phyloP scores from a whole-genome alignment of 441 rosid species.

The Syzygium malaccense region DNA sequence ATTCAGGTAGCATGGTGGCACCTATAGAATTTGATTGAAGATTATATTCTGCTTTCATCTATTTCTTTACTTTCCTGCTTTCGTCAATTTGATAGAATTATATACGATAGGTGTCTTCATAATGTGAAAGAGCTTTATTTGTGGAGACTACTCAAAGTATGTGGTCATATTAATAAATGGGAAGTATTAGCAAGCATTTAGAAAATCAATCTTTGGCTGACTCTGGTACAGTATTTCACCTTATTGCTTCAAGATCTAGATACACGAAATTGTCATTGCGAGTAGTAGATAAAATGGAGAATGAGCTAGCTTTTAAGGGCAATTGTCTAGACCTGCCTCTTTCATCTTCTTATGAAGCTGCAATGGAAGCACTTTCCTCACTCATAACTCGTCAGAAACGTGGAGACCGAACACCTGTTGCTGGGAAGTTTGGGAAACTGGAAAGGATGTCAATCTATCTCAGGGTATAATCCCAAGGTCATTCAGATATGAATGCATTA shows the following conservation, averaged over 20 bases:
- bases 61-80: neutral
- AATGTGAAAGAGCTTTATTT: neutral
- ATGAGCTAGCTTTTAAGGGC: constrained; percentile 23
- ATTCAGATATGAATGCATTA: neutral
- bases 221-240: neutral
- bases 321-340: constrained; percentile 22
- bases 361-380: constrained; percentile 82
- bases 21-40: neutral
- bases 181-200: neutral
- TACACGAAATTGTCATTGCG: constrained; percentile 27
- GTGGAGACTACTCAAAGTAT: neutral
- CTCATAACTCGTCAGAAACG: constrained; percentile 67
- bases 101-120: neutral
- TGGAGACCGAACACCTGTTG: constrained; percentile 29
- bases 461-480: constrained; percentile 33
- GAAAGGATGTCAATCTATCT: constrained; percentile 64
- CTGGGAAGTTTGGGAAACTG: constrained; percentile 40
- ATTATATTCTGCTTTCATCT: neutral
- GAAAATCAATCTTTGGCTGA: neutral
- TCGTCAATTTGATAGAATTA: neutral
- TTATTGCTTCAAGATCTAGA: constrained; percentile 33
- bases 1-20: neutral
- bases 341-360: constrained; percentile 62
- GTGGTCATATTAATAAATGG: neutral
- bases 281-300: constrained; percentile 23